A percentile compares a stretch with the other conserved stretches of the same genome.
Conservation (phyloP, 2,329 filamentous ascomycete species). For the Sclerotinia subarctica region DNA sequence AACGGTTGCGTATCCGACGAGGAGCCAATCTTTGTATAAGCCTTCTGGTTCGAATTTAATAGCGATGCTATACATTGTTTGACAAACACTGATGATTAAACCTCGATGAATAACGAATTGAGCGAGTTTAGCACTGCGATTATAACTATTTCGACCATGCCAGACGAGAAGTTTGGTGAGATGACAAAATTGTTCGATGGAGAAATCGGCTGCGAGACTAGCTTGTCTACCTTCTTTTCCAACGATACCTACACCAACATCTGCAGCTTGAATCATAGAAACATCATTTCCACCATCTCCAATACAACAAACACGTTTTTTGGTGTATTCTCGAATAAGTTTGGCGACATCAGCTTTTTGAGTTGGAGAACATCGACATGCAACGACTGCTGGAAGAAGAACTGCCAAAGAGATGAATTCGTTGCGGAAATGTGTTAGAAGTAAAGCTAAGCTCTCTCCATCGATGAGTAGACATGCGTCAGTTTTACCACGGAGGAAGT, state of each 20-base stretch:
- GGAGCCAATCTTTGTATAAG: conserved; percentile 91
- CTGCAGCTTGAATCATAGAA: conserved; percentile 97
- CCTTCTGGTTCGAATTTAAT: conserved; percentile 90
- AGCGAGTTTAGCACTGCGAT: conserved; percentile 88
- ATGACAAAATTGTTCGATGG: conserved; percentile 91
- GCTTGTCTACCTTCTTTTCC: conserved; percentile 97
- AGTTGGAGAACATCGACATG: conserved; percentile 92
- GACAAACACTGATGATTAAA: conserved; percentile 89
- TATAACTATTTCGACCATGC: conserved; percentile 98
- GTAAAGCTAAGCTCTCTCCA: conserved; percentile 81
- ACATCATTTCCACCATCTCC: conserved; percentile 98
- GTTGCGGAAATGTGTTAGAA: conserved; percentile 76
- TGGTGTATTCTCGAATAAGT: conserved; percentile 86
- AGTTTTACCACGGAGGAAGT: conserved; percentile 83
- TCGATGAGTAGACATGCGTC: conserved; percentile 89
- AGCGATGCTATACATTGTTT: conserved; percentile 96
- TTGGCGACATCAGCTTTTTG: conserved; percentile 94
- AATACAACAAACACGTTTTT: conserved; percentile 95
- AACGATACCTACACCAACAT: conserved; percentile 96
- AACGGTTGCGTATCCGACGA: conserved; percentile 93
- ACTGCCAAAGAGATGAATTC: conserved; percentile 90
- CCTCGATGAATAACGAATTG: conserved; percentile 99
- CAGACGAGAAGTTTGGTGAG: conserved; percentile 96
- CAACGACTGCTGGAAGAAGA: conserved; percentile 83
- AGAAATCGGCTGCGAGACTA: conserved; percentile 92